Evolutionary conservation across 768 basidiomycete species (phyloP), one percentile per base, ranked within the genome.

Genomic region (Pleurotus ostreatus): DNA sequence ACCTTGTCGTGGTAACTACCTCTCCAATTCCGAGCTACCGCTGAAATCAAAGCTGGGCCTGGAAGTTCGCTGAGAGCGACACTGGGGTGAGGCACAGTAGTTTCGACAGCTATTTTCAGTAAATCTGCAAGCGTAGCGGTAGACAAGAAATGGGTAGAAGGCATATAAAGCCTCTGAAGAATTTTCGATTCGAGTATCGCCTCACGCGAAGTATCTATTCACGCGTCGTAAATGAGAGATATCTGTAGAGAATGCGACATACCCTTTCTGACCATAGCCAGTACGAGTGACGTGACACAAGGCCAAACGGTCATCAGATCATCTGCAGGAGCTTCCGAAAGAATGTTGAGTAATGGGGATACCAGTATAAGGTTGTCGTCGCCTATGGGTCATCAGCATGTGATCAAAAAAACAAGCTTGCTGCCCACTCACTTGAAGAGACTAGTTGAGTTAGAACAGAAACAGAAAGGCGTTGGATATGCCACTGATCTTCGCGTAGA

Each of bases 271-370:
- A 23, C 18, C 48, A 49, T 49, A 34, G 12, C 37, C 13, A 30
- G 37, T n/a, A 26, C n/a, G 20, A 49, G 16, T 9, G 25, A 25
- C 30, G 37, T 20, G 15, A 15, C 26, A 30, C 30, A 49, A 26
- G 26, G 37, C 26, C 85, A 39, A 15, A 44, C 7, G 41, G 13
- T 9, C 7, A 13, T 43, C 5, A 25, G 26, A 34, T 45, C 23
- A 39, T 40, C 18, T 18, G 30, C 11, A 34, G 30, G 11, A 11
- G 30, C 9, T 11, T 34, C 30, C 30, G 30, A 34, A 34, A 34
- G 30, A 34, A 34, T 8, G 11, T 34, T 34, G 30, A 34, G 30
- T 34, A 34, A 34, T 9, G 30, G 46, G 16, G 46, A 25, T 23
- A 47, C 6, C 6, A 47, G 16, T 16, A 30, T 49, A 26, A 30